phyloP scores from a whole-genome alignment of 2,329 filamentous ascomycete species.

The Geosmithia flava region DNA sequence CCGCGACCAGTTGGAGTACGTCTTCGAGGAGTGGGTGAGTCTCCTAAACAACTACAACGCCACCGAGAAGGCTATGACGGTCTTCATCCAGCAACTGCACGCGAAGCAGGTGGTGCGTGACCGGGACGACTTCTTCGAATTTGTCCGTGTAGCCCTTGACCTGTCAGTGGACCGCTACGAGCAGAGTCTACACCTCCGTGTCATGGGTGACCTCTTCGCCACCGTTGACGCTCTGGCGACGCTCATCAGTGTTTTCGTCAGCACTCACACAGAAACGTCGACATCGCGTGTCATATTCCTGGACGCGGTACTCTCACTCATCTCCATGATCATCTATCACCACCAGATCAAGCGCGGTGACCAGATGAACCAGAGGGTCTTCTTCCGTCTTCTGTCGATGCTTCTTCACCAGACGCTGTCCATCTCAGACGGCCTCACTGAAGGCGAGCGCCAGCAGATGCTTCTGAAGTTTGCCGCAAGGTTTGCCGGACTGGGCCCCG shows the following conservation, averaged over 20 bases:
- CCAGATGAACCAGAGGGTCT: slow-evolving; percentile 75
- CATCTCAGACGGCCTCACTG: slow-evolving; percentile 42
- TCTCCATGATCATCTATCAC: slow-evolving; percentile 71
- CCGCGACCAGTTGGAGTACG: slow-evolving; percentile 80
- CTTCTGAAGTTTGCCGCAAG: slow-evolving; percentile 59
- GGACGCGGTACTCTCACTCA: slow-evolving; percentile 65
- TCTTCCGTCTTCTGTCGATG: slow-evolving; percentile 79
- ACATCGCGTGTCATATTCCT: slow-evolving; percentile 59
- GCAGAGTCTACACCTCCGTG: slow-evolving; percentile 50
- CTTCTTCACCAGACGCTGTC: slow-evolving; percentile 64
- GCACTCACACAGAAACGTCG: slow-evolving; percentile 53
- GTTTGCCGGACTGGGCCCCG: slow-evolving; percentile 63
- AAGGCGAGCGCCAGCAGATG: slow-evolving; percentile 55
- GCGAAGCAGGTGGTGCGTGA: slow-evolving; percentile 58
- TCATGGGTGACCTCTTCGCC: slow-evolving; percentile 41
- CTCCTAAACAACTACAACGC: slow-evolving; percentile 67
- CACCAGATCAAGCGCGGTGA: slow-evolving; percentile 75
- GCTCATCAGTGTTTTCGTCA: slow-evolving; percentile 64
- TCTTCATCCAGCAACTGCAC: slow-evolving; percentile 80
- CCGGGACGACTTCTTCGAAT: slow-evolving; percentile 65
- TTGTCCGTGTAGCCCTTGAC: slow-evolving; percentile 74
- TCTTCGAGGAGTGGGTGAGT: slow-evolving; percentile 91
- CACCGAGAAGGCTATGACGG: slow-evolving; percentile 55
- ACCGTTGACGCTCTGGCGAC: slow-evolving; percentile 72
- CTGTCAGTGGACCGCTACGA: slow-evolving; percentile 69